Evolutionary conservation across 2,329 filamentous ascomycete species (phyloP).

Genomic region (Pseudogymnoascus sp.): DNA sequence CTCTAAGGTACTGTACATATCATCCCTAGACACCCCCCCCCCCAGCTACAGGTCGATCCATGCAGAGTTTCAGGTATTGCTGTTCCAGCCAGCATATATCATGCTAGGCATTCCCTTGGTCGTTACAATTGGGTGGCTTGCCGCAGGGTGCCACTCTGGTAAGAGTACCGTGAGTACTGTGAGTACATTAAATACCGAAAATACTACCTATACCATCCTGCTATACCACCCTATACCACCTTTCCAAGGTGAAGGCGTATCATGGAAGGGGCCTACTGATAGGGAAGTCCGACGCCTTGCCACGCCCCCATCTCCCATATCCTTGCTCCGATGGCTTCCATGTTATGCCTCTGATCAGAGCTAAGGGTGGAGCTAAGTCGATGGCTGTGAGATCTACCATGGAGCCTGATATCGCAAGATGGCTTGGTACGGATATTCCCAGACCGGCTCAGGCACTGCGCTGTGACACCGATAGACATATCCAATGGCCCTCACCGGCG

Average conservation of each 20-base stretch:
- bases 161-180: neutral
- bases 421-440: neutral
- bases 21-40: slow-evolving; percentile 20
- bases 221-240: neutral
- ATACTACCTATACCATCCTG: neutral
- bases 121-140: slow-evolving; percentile 9
- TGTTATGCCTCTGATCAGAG: neutral
- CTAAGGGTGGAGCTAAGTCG: neutral
- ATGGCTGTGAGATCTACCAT: slow-evolving; percentile 3
- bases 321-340: slow-evolving; percentile 7
- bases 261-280: neutral
- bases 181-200: neutral
- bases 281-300: slow-evolving; percentile 7
- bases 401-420: slow-evolving; percentile 1
- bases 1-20: slow-evolving; percentile 23
- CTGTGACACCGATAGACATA: neutral
- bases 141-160: slow-evolving; percentile 10
- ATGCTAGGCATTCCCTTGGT: slow-evolving; percentile 10
- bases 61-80: slow-evolving; percentile 10
- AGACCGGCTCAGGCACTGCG: neutral
- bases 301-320: slow-evolving; percentile 1
- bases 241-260: neutral
- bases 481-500: neutral
- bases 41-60: slow-evolving; percentile 21
- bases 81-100: slow-evolving; percentile 8